Evolutionary conservation across 2,329 filamentous ascomycete genomes (phyloP).

Genomic region (Aspergillus aculeatinus): DNA sequence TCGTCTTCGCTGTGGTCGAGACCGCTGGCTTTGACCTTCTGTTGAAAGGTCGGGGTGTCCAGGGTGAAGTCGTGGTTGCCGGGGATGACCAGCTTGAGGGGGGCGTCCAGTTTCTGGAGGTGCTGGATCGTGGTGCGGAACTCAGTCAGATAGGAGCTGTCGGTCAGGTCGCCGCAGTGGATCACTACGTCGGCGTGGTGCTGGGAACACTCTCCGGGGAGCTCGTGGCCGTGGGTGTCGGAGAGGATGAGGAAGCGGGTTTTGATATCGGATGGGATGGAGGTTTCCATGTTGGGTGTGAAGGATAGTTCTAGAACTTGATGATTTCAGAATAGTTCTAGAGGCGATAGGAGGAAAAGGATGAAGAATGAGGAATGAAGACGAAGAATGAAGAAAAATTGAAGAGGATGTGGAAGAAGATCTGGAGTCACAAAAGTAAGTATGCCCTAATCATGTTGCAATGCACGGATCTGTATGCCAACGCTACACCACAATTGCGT

Average conservation of each 20-base stretch:
- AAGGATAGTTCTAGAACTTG: not conserved
- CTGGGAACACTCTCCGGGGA: slow-evolving; percentile 28
- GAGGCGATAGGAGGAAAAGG: no score
- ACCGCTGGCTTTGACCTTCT: slow-evolving; percentile 26
- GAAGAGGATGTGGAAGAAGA: no score
- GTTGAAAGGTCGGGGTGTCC: slow-evolving; percentile 39
- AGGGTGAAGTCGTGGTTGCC: slow-evolving; percentile 56
- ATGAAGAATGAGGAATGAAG: no score
- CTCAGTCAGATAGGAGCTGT: slow-evolving; percentile 43
- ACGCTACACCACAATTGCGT: no score
- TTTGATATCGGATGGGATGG: slow-evolving; percentile 24
- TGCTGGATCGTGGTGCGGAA: slow-evolving; percentile 44
- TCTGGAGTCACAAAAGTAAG: no score
- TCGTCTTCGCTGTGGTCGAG: slow-evolving; percentile 18
- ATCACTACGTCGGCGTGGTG: slow-evolving; percentile 49
- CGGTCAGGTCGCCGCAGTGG: slow-evolving; percentile 56
- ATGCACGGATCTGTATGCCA: no score
- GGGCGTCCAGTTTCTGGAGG: slow-evolving; percentile 46
- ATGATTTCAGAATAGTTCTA: no score
- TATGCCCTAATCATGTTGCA: no score
- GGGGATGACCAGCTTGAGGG: slow-evolving; percentile 55
- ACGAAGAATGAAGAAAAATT: no score
- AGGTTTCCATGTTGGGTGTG: not conserved
- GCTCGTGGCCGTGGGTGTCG: slow-evolving; percentile 44
- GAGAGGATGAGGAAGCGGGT: slow-evolving; percentile 49